Conservation (phyloP, 176 grass and related monocot species). For the Zizania latifolia region DNA sequence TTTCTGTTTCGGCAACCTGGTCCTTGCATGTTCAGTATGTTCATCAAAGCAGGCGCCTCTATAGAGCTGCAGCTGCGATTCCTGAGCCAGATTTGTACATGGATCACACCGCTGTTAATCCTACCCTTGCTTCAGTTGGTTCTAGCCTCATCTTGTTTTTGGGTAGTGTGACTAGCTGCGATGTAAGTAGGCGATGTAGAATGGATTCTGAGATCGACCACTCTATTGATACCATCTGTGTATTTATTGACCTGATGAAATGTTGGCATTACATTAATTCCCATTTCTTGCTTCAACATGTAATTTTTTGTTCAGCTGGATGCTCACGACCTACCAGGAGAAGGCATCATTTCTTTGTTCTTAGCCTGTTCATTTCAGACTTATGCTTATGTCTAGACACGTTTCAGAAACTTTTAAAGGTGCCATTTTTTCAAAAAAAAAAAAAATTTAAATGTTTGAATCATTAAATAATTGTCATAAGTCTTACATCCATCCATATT, state of each 20-base stretch:
- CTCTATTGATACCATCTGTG: conserved; percentile 12
- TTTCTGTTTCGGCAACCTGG: conserved; percentile 35
- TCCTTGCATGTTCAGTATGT: background rate
- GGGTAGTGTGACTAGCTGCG: conserved; percentile 30
- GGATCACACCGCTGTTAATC: conserved; percentile 17
- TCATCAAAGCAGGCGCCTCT: conserved; percentile 16
- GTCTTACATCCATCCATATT: too few species aligned
- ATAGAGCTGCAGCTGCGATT: conserved; percentile 6
- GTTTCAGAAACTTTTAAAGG: too few species aligned
- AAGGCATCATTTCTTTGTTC: too few species aligned
- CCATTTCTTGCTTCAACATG: background rate
- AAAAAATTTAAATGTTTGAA: too few species aligned
- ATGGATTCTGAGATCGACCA: background rate
- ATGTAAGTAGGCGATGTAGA: conserved; percentile 32
- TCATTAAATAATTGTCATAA: too few species aligned
- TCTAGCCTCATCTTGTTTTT: conserved; percentile 25
- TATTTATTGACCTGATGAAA: conserved; percentile 24
- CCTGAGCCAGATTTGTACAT: conserved; percentile 40
- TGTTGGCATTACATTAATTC: background rate
- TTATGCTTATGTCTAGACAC: too few species aligned
- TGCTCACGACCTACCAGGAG: too few species aligned
- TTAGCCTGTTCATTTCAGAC: too few species aligned
- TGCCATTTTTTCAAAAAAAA: too few species aligned
- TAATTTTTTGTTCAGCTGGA: conserved; percentile 4
- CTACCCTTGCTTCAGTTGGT: background rate